phyloP scores from a whole-genome alignment of 2,329 filamentous ascomycete genomes.

The Harringtonia aguacate region DNA sequence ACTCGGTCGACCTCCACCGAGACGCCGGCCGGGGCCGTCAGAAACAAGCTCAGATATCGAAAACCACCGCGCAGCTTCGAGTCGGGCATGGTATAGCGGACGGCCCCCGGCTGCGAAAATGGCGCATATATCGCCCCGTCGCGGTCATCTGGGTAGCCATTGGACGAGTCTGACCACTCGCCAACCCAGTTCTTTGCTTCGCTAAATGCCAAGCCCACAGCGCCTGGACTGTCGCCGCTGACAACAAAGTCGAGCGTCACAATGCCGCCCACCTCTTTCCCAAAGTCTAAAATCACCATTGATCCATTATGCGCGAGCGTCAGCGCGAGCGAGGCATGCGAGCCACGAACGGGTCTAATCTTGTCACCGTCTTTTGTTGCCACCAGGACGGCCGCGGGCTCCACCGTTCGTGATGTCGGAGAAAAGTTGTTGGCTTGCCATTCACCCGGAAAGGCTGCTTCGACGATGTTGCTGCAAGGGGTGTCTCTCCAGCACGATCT shows the following conservation, averaged over 20 bases:
- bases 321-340: neutral
- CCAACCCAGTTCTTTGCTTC: conserved; percentile 37
- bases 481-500: conserved; percentile 49
- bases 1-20: conserved; percentile 22
- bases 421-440: conserved; percentile 51
- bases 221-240: conserved; percentile 16
- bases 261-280: conserved; percentile 46
- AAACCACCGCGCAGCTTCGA: conserved; percentile 38
- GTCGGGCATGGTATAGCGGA: conserved; percentile 29
- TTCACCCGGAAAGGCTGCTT: conserved; percentile 40
- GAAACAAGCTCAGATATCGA: conserved; percentile 39
- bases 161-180: conserved; percentile 34
- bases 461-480: conserved; percentile 32
- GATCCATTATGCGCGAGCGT: conserved; percentile 32
- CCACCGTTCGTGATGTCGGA: conserved; percentile 37
- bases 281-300: conserved; percentile 47
- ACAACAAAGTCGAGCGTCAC: conserved; percentile 33
- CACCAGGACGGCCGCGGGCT: conserved; percentile 32
- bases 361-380: too few species aligned
- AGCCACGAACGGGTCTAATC: too few species aligned
- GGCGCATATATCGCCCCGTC: conserved; percentile 36
- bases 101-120: conserved; percentile 20
- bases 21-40: conserved; percentile 8
- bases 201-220: conserved; percentile 34
- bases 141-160: conserved; percentile 28